Conservation (phyloP, 1,284 basidiomycete genomes). For the Thelephora terrestris region DNA sequence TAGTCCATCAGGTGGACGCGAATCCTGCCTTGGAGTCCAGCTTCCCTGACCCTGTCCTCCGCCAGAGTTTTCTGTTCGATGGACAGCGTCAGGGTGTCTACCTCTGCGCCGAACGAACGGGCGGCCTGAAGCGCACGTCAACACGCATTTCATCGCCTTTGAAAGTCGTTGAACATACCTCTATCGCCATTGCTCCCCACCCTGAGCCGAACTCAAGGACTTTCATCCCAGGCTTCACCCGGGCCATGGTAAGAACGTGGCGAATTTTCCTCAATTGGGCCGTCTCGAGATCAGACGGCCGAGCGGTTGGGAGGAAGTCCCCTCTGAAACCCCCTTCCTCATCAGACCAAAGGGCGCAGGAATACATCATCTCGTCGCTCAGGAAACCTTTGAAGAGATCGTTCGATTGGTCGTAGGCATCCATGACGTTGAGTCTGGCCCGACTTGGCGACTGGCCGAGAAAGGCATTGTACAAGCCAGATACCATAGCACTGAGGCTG, state of each 20-base stretch:
- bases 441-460: conserved; percentile 73
- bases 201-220: conserved; percentile 89
- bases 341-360: conserved; percentile 72
- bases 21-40: conserved; percentile 62
- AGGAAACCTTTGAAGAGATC: conserved; percentile 76
- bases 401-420: conserved; percentile 86
- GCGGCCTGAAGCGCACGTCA: conserved; percentile 37
- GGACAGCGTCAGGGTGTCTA: conserved; percentile 83
- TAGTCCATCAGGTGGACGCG: conserved; percentile 86
- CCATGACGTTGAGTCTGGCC: conserved; percentile 75
- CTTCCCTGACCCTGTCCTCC: conserved; percentile 67
- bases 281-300: conserved; percentile 62
- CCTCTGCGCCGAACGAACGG: conserved; percentile 61
- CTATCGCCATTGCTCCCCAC: conserved; percentile 86
- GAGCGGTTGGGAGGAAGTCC: conserved; percentile 32
- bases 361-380: conserved; percentile 89
- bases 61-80: conserved; percentile 80
- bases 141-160: conserved; percentile 6
- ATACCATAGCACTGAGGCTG: conserved; percentile 56
- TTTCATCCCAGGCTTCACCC: conserved; percentile 67
- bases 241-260: conserved; percentile 68
- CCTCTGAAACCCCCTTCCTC: conserved; percentile 64
- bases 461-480: conserved; percentile 69
- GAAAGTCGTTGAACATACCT: conserved; percentile 38
- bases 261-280: conserved; percentile 78